phyloP scores from a whole-genome alignment of 108 stramenopile genomes.

The Cylindrotheca closterium region DNA sequence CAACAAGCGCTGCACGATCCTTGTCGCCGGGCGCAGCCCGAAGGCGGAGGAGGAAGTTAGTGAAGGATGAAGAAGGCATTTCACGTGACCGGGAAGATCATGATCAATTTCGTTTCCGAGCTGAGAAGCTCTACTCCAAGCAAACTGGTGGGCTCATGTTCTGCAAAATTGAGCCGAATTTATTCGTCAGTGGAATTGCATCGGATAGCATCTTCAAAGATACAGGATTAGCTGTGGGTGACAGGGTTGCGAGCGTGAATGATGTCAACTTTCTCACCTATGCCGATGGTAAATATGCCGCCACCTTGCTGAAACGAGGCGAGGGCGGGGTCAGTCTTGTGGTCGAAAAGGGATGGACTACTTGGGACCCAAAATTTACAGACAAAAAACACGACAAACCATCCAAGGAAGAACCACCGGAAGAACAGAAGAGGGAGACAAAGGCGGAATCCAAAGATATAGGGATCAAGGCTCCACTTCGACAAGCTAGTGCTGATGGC shows the following conservation, averaged over 20 bases:
- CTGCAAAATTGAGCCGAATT: slow-evolving; percentile 10
- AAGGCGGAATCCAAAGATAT: background rate
- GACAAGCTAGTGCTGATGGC: background rate
- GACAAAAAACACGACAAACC: slow-evolving; percentile 9
- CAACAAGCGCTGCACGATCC: slow-evolving; percentile 6
- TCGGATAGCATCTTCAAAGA: slow-evolving; percentile 18
- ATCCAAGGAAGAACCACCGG: background rate
- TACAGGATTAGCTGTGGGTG: slow-evolving; percentile 15
- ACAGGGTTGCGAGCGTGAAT: slow-evolving; percentile 10
- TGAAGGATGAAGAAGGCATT: background rate
- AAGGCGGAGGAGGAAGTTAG: background rate
- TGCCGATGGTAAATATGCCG: slow-evolving; percentile 2
- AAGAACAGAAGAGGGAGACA: too few species aligned
- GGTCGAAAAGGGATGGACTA: slow-evolving; percentile 14
- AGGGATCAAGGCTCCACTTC: background rate
- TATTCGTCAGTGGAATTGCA: slow-evolving; percentile 23
- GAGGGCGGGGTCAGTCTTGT: slow-evolving; percentile 13
- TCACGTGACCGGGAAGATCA: slow-evolving; percentile 6
- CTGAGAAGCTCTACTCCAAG: slow-evolving; percentile 11
- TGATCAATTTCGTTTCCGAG: slow-evolving; percentile 3
- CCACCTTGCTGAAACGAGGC: background rate
- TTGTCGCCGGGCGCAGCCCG: slow-evolving; percentile 9
- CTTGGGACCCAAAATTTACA: background rate
- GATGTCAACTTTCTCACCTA: slow-evolving; percentile 16
- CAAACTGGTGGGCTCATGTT: slow-evolving; percentile 14